Base-by-base conservation (phyloP, 148 eudicot species). In the Chenopodium album region DNA sequence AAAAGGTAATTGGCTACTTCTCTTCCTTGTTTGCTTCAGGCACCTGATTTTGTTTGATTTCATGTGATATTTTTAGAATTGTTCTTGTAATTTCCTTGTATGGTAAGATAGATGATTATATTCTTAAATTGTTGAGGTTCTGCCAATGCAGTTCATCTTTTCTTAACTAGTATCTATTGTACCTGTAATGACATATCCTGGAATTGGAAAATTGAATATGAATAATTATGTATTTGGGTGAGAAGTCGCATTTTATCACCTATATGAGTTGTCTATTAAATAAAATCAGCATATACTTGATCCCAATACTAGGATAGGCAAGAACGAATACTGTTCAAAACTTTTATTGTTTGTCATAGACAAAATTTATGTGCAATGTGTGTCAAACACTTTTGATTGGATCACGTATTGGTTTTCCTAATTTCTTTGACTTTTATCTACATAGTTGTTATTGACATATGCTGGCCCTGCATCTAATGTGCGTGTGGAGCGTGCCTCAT, bases 381-480 rank as follows among this genome's bases (percentile, higher is more conserved):
- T 31, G 65, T 75, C 37, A 47, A 46, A 9, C 29, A 22, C 59
- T 20, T 7, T 48, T 44, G 60, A 75, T 62, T 63, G 20, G 20
- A 19, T 22, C 31, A 41, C 29, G 44, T 37, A 22, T 60, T 73
- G 14, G 4, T 65, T 52, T 48, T 59, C 50, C 16, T 79, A 4
- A 63, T 41, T 48, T 2, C 5, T 79, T 76, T 72, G 9, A 63
- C 23, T 52, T 52, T 10, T 77, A 56, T 74, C 11, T 81, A 37
- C 85, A 22, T 87, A 95, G 99, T 82, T 94, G 87, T 87, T 95
- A 77, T 80, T 87, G 82, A 88, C 92, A 76, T 94, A 94, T 85
- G 98, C 97, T 82, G 98, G 99, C 78, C 94, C 97, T 31, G 83
- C 97, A 75, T 92, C 98, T 79, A 90, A 94, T 88, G 91, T 92